Conservation (phyloP, 2,329 filamentous ascomycete genomes). For the Apiospora arundinis region DNA sequence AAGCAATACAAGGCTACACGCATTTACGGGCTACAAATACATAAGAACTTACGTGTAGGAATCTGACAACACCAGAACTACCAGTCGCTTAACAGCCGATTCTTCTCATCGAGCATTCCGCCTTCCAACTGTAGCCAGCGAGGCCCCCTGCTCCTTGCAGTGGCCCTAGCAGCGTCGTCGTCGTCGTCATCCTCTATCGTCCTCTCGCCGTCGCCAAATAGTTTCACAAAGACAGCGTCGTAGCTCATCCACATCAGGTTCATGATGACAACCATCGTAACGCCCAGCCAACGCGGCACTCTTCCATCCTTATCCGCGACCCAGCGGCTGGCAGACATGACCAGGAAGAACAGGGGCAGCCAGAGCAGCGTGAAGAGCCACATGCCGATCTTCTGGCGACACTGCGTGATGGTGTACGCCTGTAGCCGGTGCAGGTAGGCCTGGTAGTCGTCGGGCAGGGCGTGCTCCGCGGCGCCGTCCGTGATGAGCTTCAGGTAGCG, state of each 20-base stretch:
- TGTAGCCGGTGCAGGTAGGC: conserved; percentile 72
- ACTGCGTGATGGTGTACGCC: conserved; percentile 73
- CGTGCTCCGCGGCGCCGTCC: conserved; percentile 79
- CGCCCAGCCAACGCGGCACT: conserved; percentile 70
- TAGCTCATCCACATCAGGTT: conserved; percentile 66
- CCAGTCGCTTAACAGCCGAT: conserved; percentile 36
- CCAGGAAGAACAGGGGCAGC: conserved; percentile 61
- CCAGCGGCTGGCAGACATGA: conserved; percentile 47
- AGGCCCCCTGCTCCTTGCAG: background rate
- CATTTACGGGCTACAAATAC: background rate
- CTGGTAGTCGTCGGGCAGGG: conserved; percentile 80
- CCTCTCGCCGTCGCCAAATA: conserved; percentile 89
- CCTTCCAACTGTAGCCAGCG: conserved; percentile 8
- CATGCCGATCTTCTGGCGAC: conserved; percentile 70
- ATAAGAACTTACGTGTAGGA: background rate
- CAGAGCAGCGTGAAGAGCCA: conserved; percentile 66
- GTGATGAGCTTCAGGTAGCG: conserved; percentile 84
- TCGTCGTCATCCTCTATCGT: conserved; percentile 43
- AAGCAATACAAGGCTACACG: background rate
- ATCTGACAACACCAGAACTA: conserved; percentile 24
- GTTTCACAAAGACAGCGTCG: conserved; percentile 64
- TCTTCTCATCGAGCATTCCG: conserved; percentile 32
- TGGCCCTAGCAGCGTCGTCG: background rate
- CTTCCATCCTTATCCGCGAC: conserved; percentile 68
- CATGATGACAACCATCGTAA: conserved; percentile 52